These are phyloP conservation scores for Oryza officinalis DNA, from an alignment of 176 grass and related monocot genomes.

Conservation along the genomic window DNA sequence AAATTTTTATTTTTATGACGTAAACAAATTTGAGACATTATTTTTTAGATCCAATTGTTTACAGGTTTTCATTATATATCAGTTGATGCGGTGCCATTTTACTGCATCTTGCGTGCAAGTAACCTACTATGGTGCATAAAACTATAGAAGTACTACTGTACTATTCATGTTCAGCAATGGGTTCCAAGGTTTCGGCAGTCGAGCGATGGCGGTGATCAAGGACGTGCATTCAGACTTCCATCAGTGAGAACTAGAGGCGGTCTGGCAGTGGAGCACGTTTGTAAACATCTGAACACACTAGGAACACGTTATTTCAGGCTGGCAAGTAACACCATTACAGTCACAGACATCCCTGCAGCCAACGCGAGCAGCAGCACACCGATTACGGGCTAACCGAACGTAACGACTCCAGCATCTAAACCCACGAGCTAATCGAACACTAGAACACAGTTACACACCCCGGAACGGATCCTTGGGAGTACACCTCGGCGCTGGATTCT, in stretches of 20 bases:
- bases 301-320: conserved; percentile 20
- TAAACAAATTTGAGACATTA: too few species aligned
- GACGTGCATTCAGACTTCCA: neutral
- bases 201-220: too few species aligned
- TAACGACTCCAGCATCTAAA: neutral
- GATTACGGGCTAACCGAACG: neutral
- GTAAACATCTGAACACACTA: neutral
- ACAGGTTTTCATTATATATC: too few species aligned
- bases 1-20: too few species aligned
- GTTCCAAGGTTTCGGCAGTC: neutral
- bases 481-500: conserved; percentile 6
- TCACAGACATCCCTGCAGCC: neutral
- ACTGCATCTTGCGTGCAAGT: too few species aligned
- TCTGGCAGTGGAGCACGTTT: neutral
- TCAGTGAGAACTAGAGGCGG: neutral
- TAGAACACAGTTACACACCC: conserved; percentile 3
- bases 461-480: neutral
- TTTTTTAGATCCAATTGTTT: too few species aligned
- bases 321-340: neutral
- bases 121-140: neutral
- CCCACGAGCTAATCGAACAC: conserved; percentile 8
- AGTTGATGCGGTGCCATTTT: neutral
- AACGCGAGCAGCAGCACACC: neutral
- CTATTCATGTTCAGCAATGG: neutral
- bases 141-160: neutral